phyloP scores from a whole-genome alignment of 1,284 basidiomycete species.

The Cutaneotrichosporon sp. region DNA sequence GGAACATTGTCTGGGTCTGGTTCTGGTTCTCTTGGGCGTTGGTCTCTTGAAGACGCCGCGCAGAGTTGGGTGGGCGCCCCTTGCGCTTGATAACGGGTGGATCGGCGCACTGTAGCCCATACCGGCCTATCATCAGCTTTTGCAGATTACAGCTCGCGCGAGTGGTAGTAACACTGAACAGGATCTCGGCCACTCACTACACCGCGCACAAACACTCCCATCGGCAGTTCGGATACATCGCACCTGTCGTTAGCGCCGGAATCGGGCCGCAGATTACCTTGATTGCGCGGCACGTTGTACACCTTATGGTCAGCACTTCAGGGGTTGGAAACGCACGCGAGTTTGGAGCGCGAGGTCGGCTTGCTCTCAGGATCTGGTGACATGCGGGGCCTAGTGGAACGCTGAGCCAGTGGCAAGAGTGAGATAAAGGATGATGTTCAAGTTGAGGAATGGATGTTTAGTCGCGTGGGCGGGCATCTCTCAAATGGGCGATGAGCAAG shows the following conservation, averaged over 20 bases:
- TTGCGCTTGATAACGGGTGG: slow-evolving; percentile 32
- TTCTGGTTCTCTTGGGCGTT: too few species aligned
- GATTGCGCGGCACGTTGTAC: slow-evolving; percentile 34
- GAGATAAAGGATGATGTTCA: background rate
- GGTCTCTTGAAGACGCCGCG: slow-evolving; percentile 5
- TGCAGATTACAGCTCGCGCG: background rate
- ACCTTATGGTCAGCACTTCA: slow-evolving; percentile 21
- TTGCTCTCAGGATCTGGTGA: slow-evolving; percentile 12
- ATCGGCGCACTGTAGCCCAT: slow-evolving; percentile 28
- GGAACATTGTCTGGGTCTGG: background rate
- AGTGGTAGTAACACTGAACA: background rate
- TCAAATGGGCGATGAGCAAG: too few species aligned
- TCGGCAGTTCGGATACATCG: slow-evolving; percentile 31
- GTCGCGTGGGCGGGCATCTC: background rate
- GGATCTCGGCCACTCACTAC: slow-evolving; percentile 22
- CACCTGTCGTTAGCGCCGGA: slow-evolving; percentile 24
- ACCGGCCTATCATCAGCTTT: slow-evolving; percentile 20
- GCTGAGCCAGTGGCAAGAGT: background rate
- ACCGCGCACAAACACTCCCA: slow-evolving; percentile 28
- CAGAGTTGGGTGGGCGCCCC: slow-evolving; percentile 29
- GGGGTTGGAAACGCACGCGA: slow-evolving; percentile 20
- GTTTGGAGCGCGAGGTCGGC: slow-evolving; percentile 18
- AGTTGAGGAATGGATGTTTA: background rate
- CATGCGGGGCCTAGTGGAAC: slow-evolving; percentile 3
- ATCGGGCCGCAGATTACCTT: slow-evolving; percentile 23